These are phyloP conservation scores for Brassica juncea DNA, from an alignment of 345 rosid species.

Conservation along the genomic window DNA sequence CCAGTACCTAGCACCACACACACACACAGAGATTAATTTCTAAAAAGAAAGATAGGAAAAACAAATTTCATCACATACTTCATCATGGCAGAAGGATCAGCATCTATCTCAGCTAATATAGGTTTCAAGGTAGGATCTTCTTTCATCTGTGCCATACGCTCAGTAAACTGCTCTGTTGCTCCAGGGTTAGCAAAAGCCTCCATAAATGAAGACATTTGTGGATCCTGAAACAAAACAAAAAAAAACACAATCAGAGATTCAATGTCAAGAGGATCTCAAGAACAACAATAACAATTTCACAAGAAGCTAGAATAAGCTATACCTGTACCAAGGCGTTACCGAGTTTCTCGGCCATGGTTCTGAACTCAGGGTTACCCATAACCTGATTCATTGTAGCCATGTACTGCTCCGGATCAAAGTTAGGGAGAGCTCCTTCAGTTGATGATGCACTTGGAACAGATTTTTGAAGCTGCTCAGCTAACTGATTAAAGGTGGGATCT, in stretches of 20 bases:
- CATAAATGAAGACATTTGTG: constrained; percentile 86
- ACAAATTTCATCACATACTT: constrained; percentile 48
- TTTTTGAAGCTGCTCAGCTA: constrained; percentile 96
- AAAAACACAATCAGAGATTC: neutral
- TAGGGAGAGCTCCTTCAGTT: constrained; percentile 59
- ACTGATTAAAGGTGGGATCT: constrained; percentile 88
- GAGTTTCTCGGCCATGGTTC: constrained; percentile 95
- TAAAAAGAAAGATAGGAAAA: neutral
- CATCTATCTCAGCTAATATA: constrained; percentile 82
- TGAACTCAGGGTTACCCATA: constrained; percentile 88
- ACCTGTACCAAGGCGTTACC: constrained; percentile 94
- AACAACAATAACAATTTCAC: neutral
- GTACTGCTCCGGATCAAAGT: constrained; percentile 78
- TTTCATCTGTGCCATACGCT: constrained; percentile 74
- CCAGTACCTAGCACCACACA: constrained; percentile 66
- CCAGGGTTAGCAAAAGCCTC: constrained; percentile 77
- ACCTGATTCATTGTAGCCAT: constrained; percentile 83
- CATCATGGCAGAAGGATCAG: constrained; percentile 91
- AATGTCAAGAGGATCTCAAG: neutral
- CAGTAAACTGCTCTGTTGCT: constrained; percentile 76
- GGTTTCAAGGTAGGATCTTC: constrained; percentile 87
- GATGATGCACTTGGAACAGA: constrained; percentile 60
- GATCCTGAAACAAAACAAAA: constrained; percentile 54
- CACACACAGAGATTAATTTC: neutral
- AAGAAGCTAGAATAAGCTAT: neutral